Percentiles rank a stretch among this genome's conserved stretches.
Conservation (phyloP, 805 yeast species). For the Candida odintsovae region DNA sequence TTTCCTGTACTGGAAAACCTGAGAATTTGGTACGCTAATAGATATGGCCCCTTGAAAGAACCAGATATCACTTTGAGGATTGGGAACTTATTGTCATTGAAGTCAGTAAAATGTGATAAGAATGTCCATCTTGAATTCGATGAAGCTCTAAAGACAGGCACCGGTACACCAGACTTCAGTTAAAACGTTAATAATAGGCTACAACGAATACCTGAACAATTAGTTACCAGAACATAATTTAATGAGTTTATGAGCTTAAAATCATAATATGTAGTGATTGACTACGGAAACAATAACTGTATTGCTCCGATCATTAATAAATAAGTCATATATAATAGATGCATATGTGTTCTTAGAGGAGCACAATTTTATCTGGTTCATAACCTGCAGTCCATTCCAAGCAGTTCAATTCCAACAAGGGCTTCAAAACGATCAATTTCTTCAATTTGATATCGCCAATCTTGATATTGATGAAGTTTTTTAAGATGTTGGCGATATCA, state of each 20-base stretch:
- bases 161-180: no score
- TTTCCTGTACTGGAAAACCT: slow-evolving; percentile 12
- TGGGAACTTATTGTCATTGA: slow-evolving; percentile 1
- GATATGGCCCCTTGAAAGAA: slow-evolving; percentile 16
- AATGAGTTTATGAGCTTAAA: no score
- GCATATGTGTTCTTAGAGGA: neutral
- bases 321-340: neutral
- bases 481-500: neutral
- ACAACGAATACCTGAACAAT: no score
- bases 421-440: neutral
- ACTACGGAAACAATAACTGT: no score
- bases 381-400: neutral
- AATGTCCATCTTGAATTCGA: neutral
- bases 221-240: no score
- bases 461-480: neutral
- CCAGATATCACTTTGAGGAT: slow-evolving; percentile 12
- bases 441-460: neutral
- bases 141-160: neutral
- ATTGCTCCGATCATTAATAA: neutral
- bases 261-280: no score
- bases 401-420: neutral
- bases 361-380: neutral
- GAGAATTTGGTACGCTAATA: slow-evolving; percentile 12
- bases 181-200: no score
- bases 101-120: neutral